phyloP scores from a whole-genome alignment of 2,329 filamentous ascomycete species.

The Sordariomycetes sp. region DNA sequence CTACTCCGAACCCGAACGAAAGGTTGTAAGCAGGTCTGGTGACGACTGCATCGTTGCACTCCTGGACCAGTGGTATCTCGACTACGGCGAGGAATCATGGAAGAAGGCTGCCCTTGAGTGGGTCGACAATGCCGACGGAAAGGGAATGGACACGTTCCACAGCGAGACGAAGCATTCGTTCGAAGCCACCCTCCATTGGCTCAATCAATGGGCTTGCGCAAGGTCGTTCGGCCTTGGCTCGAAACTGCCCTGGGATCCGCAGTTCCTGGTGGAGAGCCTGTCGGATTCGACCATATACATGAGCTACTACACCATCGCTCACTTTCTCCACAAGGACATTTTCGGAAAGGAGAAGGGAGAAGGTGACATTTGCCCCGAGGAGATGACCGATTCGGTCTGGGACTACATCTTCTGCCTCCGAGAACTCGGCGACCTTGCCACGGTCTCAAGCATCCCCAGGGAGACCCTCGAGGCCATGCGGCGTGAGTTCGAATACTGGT shows the following conservation, averaged over 20 bases:
- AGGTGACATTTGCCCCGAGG: constrained; percentile 62
- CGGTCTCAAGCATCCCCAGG: constrained; percentile 60
- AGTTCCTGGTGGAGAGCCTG: constrained; percentile 85
- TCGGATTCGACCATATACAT: constrained; percentile 91
- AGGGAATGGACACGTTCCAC: constrained; percentile 71
- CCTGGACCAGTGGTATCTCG: constrained; percentile 96
- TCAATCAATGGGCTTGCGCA: constrained; percentile 92
- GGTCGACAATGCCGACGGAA: too few relatives aligned
- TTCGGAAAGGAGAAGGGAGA: constrained; percentile 66
- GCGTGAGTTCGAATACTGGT: constrained; percentile 93
- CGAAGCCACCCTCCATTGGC: constrained; percentile 78
- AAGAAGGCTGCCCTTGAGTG: constrained; percentile 63
- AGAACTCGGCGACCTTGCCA: constrained; percentile 54
- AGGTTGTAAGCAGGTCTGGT: constrained; percentile 78
- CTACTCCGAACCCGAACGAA: constrained; percentile 86
- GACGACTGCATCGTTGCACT: constrained; percentile 90
- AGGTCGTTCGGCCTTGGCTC: constrained; percentile 87
- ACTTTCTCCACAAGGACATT: constrained; percentile 67
- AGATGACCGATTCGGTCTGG: constrained; percentile 94
- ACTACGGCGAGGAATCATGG: constrained; percentile 90
- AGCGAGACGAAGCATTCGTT: constrained; percentile 70
- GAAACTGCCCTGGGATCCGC: constrained; percentile 85
- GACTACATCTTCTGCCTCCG: constrained; percentile 84
- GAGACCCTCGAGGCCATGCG: constrained; percentile 70
- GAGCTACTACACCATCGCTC: constrained; percentile 62